These are phyloP conservation scores for Boletus chippewaensis DNA, from an alignment of 1,284 basidiomycete genomes.

Conservation along the genomic window DNA sequence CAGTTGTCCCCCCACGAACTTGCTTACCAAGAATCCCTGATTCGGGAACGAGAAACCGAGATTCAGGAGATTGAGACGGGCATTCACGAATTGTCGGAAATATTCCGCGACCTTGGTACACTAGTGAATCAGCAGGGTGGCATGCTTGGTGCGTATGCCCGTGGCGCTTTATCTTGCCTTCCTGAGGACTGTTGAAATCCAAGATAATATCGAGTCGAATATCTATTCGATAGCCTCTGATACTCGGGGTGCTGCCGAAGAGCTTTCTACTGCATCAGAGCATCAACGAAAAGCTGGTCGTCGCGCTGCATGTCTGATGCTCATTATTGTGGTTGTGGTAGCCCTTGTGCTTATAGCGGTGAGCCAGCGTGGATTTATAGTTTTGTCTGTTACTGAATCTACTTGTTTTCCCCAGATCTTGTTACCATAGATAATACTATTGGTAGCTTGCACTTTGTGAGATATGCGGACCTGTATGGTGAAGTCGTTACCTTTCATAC, in stretches of 20 bases:
- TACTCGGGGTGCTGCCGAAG: constrained; percentile 79
- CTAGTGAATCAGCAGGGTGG: constrained; percentile 92
- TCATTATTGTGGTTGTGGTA: constrained; percentile 83
- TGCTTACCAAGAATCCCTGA: constrained; percentile 93
- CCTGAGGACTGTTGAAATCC: neutral
- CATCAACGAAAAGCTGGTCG: constrained; percentile 94
- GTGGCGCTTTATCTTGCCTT: neutral
- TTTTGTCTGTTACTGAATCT: neutral
- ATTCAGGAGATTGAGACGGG: constrained; percentile 97
- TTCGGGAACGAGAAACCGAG: constrained; percentile 91
- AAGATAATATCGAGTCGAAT: constrained; percentile 97
- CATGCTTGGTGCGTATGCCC: constrained; percentile 74
- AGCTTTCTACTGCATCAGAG: constrained; percentile 85
- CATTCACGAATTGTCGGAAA: constrained; percentile 94
- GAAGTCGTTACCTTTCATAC: constrained; percentile 4
- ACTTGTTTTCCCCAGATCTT: constrained; percentile 14
- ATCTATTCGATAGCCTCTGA: constrained; percentile 83
- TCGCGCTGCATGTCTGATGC: constrained; percentile 82
- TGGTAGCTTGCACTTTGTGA: neutral
- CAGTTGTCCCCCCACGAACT: constrained; percentile 85
- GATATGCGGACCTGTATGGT: constrained; percentile 6
- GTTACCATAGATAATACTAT: constrained; percentile 17
- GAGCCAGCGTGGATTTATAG: constrained; percentile 17
- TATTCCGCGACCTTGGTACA: constrained; percentile 94
- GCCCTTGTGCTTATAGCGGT: constrained; percentile 91